phyloP scores from a whole-genome alignment of 352 stramenopile genomes.

The Phytophthora pistaciae region DNA sequence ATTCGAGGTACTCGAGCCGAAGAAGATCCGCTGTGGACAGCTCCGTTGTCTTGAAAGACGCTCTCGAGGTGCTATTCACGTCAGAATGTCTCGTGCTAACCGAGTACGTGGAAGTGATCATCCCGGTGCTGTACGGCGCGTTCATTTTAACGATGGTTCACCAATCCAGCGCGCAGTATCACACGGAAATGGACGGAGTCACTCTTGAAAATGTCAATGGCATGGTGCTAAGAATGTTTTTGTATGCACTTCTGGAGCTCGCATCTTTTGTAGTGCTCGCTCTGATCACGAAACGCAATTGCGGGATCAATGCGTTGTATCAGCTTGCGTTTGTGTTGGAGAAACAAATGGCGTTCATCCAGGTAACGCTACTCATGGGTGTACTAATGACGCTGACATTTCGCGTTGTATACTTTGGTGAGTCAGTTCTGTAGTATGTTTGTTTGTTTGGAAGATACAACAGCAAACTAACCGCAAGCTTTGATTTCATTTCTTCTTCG shows the following conservation, averaged over 20 bases:
- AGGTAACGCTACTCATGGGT: slow-evolving; percentile 17
- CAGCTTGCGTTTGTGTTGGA: slow-evolving; percentile 37
- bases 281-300: slow-evolving; percentile 6
- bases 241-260: slow-evolving; percentile 25
- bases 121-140: slow-evolving; percentile 24
- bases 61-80: slow-evolving; percentile 21
- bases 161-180: slow-evolving; percentile 29
- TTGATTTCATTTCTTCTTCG: too few relatives aligned
- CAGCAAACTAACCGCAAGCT: too few relatives aligned
- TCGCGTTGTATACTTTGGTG: slow-evolving; percentile 12
- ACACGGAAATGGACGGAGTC: slow-evolving; percentile 26
- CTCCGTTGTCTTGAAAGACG: neutral
- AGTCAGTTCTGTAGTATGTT: too few relatives aligned
- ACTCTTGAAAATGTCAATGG: neutral
- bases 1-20: neutral
- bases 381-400: slow-evolving; percentile 6
- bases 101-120: slow-evolving; percentile 38
- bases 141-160: slow-evolving; percentile 13
- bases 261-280: slow-evolving; percentile 12
- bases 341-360: slow-evolving; percentile 15
- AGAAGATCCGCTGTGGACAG: neutral
- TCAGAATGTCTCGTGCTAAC: slow-evolving; percentile 34
- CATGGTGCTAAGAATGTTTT: slow-evolving; percentile 8
- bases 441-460: too few relatives aligned
- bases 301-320: slow-evolving; percentile 15